Evolutionary conservation across 495 filamentous ascomycete species (phyloP).

Genomic region (Penicillium cosmopolitanum): DNA sequence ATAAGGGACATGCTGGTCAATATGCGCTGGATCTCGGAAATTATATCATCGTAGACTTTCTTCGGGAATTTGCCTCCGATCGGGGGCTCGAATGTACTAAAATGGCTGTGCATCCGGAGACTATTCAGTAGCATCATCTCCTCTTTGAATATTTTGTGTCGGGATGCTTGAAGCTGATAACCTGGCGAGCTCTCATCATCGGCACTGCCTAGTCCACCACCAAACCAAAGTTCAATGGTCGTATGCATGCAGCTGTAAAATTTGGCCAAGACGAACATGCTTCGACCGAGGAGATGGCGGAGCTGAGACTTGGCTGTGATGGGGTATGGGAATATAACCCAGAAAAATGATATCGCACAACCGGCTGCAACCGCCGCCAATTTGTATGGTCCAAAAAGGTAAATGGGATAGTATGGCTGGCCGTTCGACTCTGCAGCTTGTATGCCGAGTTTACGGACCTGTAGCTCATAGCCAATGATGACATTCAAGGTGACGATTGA

Average conservation of each 20-base stretch:
- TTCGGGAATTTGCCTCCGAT: conserved; percentile 45
- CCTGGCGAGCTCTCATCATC: conserved; percentile 28
- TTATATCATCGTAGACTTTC: conserved; percentile 36
- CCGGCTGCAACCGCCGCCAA: conserved; percentile 70
- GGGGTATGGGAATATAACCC: conserved; percentile 77
- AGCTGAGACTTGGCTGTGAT: conserved; percentile 70
- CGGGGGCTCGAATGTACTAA: conserved; percentile 39
- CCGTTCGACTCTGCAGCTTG: conserved; percentile 58
- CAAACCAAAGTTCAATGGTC: conserved; percentile 62
- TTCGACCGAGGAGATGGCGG: conserved; percentile 63
- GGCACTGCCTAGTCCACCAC: conserved; percentile 58
- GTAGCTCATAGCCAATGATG: conserved; percentile 75
- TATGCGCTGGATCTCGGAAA: conserved; percentile 48
- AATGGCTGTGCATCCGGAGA: conserved; percentile 39
- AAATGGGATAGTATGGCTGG: conserved; percentile 71
- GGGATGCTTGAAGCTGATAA: conserved; percentile 21
- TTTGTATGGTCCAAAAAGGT: conserved; percentile 69
- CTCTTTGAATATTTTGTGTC: conserved; percentile 38
- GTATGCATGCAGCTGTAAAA: conserved; percentile 71
- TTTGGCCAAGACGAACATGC: conserved; percentile 72
- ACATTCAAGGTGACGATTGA: conserved; percentile 68
- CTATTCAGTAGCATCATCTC: conserved; percentile 38
- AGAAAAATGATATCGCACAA: conserved; percentile 72
- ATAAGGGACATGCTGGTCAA: conserved; percentile 68
- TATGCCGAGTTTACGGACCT: conserved; percentile 67